These are phyloP conservation scores for Ceratocystis eucalypticola DNA, from an alignment of 2,329 filamentous ascomycete genomes.

Conservation along the genomic window DNA sequence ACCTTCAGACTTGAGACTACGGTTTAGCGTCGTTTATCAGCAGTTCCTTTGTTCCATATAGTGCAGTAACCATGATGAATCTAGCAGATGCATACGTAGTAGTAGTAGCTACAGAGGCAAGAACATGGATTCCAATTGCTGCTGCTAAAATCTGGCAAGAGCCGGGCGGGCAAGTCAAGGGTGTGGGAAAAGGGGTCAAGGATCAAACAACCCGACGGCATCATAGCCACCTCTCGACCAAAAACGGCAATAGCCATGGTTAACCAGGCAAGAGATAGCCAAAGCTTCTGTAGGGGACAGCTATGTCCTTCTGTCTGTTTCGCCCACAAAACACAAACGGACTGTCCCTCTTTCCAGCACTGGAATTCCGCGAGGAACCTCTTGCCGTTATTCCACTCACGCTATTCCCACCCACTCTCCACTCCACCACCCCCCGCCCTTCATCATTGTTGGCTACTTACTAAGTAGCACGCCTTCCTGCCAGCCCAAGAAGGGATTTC, in stretches of 20 bases:
- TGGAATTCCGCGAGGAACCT: neutral
- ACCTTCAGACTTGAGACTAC: neutral
- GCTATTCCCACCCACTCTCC: neutral
- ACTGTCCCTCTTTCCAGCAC: neutral
- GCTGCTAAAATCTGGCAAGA: neutral
- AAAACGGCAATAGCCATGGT: neutral
- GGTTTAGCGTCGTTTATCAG: neutral
- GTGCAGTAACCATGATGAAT: too few species aligned
- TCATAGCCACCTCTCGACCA: neutral
- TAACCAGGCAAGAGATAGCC: neutral
- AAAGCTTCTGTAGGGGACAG: neutral
- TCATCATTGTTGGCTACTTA: neutral
- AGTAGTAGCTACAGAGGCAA: too few species aligned
- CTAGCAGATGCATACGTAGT: too few species aligned
- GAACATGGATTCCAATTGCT: too few species aligned
- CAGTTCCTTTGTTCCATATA: too few species aligned
- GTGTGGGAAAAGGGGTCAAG: neutral
- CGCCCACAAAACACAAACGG: neutral
- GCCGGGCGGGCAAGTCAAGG: neutral
- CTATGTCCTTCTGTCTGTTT: neutral
- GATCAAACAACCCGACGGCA: neutral
- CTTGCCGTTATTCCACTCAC: neutral
- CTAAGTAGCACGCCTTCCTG: constrained; percentile 1
- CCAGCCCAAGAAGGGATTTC: neutral
- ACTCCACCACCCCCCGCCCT: neutral